Percentiles rank a stretch among this genome's conserved stretches.
Conservation (phyloP, 768 basidiomycete genomes). For the Strobilomyces echinocephalus region DNA sequence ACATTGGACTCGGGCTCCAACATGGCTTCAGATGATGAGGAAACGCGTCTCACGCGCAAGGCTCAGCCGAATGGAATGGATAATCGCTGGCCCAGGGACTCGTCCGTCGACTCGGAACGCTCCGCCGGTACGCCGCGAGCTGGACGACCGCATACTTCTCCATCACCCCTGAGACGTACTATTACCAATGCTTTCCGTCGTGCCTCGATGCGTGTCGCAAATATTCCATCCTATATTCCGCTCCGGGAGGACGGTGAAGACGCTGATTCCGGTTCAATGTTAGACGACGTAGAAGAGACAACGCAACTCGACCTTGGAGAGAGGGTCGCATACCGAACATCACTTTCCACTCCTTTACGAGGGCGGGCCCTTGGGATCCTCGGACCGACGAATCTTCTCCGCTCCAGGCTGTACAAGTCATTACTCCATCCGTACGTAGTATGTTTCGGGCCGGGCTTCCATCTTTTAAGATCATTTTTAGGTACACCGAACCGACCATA, state of each 20-base stretch:
- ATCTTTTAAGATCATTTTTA: constrained; percentile 25
- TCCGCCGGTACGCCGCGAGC: constrained; percentile 38
- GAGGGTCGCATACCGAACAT: constrained; percentile 37
- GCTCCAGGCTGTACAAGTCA: constrained; percentile 61
- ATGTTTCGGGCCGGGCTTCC: background rate
- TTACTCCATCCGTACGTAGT: constrained; percentile 72
- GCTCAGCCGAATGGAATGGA: constrained; percentile 28
- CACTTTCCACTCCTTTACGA: constrained; percentile 49
- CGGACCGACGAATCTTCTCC: constrained; percentile 60
- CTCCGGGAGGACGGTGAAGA: constrained; percentile 46
- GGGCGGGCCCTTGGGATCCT: constrained; percentile 78
- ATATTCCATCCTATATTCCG: constrained; percentile 60
- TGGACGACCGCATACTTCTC: constrained; percentile 39
- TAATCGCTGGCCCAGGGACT: constrained; percentile 25
- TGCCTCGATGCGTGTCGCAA: constrained; percentile 78
- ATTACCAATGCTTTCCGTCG: constrained; percentile 56
- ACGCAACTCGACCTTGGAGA: constrained; percentile 27
- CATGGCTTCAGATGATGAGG: constrained; percentile 46
- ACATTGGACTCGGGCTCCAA: constrained; percentile 30
- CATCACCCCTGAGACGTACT: constrained; percentile 58
- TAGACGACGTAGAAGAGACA: constrained; percentile 37
- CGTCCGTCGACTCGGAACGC: constrained; percentile 44
- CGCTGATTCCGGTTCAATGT: constrained; percentile 21
- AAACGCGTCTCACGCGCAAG: constrained; percentile 52
- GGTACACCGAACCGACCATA: constrained; percentile 84